Base-by-base conservation (phyloP, 306 rosid species). In the Rosa persica region DNA sequence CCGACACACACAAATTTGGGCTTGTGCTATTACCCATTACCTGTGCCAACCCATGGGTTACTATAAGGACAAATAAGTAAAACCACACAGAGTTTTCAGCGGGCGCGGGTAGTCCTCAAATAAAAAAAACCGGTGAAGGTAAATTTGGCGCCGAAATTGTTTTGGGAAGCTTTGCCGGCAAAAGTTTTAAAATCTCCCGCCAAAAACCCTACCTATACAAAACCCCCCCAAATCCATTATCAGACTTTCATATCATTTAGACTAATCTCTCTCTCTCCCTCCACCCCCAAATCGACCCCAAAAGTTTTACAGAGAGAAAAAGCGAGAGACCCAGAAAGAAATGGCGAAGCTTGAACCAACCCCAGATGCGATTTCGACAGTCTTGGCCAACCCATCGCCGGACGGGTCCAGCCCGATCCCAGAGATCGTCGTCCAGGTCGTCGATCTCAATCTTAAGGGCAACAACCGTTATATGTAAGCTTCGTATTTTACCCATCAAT, bases 371-470 rank as follows among this genome's bases (percentile, higher is more conserved):
- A 86, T 95, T 27, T 89, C 93, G 5, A 79, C 36, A 0, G 36
- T 95, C 12, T 79, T 89, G n/a, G 86, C 89, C 0, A 87, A 88
- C 65, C 94, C 96, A 2, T 80, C 91, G 0, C 96, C 97, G 3
- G 92, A 87, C 25, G 67, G 88, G 5, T 76, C 92, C 8, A 70
- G 87, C n/a, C 90, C 85, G 70, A 71, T 89, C n/a, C 90, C 92
- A 2, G 88, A 88, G 4, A 80, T 96, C 48, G 86, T 93, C 7
- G 87, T 93, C 12, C 98, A 96, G 84, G 86, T 96, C 61, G 76
- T 88, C 48, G 94, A 96, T 87, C 99, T 96, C 82, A 81, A 71
- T 43, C 39, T 83, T 65, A 60, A 77, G 39, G 99, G 99, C 6
- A 90, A 78, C 71, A 90, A 79, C 71, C 85, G 97, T 79, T 88